These are phyloP conservation scores for Anthoceros angustus DNA, from an alignment of 225 moss, liverwort and hornwort species.

Conservation along the genomic window DNA sequence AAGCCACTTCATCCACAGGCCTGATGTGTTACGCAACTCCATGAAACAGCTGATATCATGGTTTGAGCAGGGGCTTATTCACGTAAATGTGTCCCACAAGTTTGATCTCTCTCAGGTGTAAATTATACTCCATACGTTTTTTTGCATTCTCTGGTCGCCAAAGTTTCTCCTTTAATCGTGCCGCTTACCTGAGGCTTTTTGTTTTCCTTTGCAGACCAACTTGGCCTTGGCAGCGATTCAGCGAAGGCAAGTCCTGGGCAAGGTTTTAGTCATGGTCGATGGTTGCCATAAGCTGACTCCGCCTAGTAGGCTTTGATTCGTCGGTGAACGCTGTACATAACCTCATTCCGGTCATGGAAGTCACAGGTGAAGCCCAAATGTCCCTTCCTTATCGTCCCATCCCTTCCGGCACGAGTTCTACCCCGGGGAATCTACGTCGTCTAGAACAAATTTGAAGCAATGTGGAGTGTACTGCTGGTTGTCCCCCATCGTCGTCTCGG, in stretches of 20 bases:
- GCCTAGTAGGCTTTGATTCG: too few species aligned
- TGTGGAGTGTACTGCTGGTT: too few species aligned
- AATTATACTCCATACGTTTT: neutral
- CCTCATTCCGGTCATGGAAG: too few species aligned
- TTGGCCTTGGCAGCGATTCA: neutral
- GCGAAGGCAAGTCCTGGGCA: neutral
- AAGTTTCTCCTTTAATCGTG: neutral
- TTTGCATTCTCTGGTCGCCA: neutral
- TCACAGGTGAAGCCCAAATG: too few species aligned
- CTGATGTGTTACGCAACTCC: slow-evolving; percentile 35
- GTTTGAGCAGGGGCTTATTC: slow-evolving; percentile 49
- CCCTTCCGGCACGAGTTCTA: too few species aligned
- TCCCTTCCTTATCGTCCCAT: too few species aligned
- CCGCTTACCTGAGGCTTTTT: neutral
- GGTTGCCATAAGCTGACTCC: neutral
- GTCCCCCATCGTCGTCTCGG: too few species aligned
- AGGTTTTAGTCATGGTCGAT: neutral
- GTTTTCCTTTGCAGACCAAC: neutral
- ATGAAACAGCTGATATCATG: slow-evolving; percentile 44
- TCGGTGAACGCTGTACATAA: too few species aligned
- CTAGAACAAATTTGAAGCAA: too few species aligned
- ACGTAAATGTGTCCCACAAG: slow-evolving; percentile 48
- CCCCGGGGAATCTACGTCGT: too few species aligned
- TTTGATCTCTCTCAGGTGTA: slow-evolving; percentile 53
- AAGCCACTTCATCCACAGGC: slow-evolving; percentile 39